Evolutionary conservation across 2,329 filamentous ascomycete species (phyloP).

Genomic region (Penicillium sp.): DNA sequence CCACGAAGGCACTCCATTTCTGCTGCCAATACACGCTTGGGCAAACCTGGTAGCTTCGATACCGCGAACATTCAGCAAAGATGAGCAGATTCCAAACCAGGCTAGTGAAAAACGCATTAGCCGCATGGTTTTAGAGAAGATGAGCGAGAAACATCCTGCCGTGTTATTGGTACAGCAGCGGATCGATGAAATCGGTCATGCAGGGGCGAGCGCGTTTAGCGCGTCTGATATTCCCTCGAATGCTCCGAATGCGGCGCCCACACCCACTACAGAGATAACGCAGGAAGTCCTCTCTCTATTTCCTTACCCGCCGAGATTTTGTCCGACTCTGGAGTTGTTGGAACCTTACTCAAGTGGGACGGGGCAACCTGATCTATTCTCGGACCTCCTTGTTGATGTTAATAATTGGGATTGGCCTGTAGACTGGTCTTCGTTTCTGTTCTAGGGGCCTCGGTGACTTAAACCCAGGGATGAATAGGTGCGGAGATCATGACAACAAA

Average conservation of each 20-base stretch:
- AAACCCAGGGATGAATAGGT: too few species aligned
- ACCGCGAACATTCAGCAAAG: constrained; percentile 9
- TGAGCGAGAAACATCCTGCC: constrained; percentile 12
- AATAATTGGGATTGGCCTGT: background rate
- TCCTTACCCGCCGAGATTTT: background rate
- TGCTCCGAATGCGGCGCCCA: background rate
- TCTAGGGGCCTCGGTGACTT: background rate
- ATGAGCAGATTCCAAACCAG: background rate
- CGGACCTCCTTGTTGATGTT: background rate
- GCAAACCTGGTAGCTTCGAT: constrained; percentile 11
- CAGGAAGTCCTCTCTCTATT: background rate
- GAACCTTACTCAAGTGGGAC: background rate
- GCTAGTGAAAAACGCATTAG: constrained; percentile 4
- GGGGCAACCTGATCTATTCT: background rate
- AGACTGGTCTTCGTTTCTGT: background rate
- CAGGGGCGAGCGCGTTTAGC: background rate
- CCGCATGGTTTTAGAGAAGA: constrained; percentile 3
- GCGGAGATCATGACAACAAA: too few species aligned
- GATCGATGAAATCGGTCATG: background rate
- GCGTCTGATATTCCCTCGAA: background rate
- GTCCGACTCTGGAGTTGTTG: background rate
- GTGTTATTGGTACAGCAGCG: background rate
- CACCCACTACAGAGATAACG: background rate
- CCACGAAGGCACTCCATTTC: constrained; percentile 6
- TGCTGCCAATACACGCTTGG: constrained; percentile 10